Evolutionary conservation across 106 monocot species (phyloP).

Genomic region (Acorus gramineus): DNA sequence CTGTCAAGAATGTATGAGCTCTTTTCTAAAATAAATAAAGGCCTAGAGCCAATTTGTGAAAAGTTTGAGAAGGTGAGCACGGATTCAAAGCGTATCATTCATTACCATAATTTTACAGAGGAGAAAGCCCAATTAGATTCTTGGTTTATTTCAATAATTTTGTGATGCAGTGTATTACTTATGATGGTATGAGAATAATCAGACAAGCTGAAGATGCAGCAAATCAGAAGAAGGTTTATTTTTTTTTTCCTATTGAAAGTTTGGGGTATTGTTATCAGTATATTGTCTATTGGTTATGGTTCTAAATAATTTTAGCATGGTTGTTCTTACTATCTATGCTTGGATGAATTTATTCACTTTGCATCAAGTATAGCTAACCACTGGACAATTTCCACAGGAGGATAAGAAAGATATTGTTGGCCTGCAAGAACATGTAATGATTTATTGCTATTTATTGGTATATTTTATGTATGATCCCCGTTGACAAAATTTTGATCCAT

Average conservation of each 20-base stretch:
- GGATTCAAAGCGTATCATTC: neutral
- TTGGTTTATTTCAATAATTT: neutral
- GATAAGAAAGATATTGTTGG: constrained; percentile 70
- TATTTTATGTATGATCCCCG: too few species aligned
- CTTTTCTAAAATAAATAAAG: constrained; percentile 23
- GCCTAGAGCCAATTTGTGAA: constrained; percentile 22
- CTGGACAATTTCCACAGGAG: constrained; percentile 16
- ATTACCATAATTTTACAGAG: neutral
- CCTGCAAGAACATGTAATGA: constrained; percentile 47
- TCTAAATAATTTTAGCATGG: too few species aligned
- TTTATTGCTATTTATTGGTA: too few species aligned
- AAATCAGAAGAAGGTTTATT: constrained; percentile 17
- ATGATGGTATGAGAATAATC: too few species aligned
- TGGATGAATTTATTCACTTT: too few species aligned
- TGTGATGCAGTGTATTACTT: neutral
- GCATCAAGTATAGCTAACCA: too few species aligned
- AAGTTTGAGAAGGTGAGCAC: constrained; percentile 19
- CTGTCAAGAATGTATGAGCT: constrained; percentile 27
- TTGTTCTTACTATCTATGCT: too few species aligned
- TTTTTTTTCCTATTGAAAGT: too few species aligned
- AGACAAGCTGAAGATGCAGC: neutral
- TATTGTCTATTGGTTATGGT: too few species aligned
- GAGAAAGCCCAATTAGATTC: too few species aligned
- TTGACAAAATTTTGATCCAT: neutral
- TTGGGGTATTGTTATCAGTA: too few species aligned